These are phyloP conservation scores for Phialocephala subalpina DNA, from an alignment of 2,329 filamentous ascomycete genomes.

Conservation along the genomic window DNA sequence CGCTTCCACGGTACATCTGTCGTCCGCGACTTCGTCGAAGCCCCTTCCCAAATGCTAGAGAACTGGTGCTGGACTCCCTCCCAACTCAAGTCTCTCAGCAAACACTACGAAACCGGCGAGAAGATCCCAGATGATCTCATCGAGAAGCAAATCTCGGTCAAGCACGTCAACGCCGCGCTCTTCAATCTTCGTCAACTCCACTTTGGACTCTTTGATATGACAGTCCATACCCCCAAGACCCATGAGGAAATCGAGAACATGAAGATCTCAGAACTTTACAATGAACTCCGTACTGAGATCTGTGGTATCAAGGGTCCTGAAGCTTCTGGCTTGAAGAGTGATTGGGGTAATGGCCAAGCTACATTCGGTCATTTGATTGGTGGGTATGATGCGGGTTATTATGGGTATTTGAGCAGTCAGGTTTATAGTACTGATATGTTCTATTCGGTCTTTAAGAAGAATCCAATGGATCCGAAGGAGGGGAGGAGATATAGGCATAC, in stretches of 20 bases:
- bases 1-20: slow-evolving; percentile 74
- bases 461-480: slow-evolving; percentile 80
- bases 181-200: slow-evolving; percentile 82
- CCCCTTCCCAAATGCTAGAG: slow-evolving; percentile 77
- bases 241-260: slow-evolving; percentile 73
- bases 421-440: slow-evolving; percentile 91
- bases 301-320: slow-evolving; percentile 79
- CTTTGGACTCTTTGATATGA: slow-evolving; percentile 87
- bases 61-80: slow-evolving; percentile 78
- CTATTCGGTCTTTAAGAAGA: slow-evolving; percentile 77
- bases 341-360: slow-evolving; percentile 80
- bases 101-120: slow-evolving; percentile 75
- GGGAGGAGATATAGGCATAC: slow-evolving; percentile 80
- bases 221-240: slow-evolving; percentile 74
- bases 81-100: slow-evolving; percentile 71
- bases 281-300: slow-evolving; percentile 75
- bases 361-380: slow-evolving; percentile 85
- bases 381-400: slow-evolving; percentile 87
- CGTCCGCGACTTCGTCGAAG: slow-evolving; percentile 75
- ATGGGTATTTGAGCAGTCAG: slow-evolving; percentile 76
- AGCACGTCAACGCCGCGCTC: slow-evolving; percentile 82
- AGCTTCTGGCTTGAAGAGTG: slow-evolving; percentile 57
- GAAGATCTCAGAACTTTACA: slow-evolving; percentile 73
- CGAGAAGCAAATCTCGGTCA: slow-evolving; percentile 76
- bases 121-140: slow-evolving; percentile 79